Conservation (phyloP, 177 flowering plant species). For the Telopea speciosissima region DNA sequence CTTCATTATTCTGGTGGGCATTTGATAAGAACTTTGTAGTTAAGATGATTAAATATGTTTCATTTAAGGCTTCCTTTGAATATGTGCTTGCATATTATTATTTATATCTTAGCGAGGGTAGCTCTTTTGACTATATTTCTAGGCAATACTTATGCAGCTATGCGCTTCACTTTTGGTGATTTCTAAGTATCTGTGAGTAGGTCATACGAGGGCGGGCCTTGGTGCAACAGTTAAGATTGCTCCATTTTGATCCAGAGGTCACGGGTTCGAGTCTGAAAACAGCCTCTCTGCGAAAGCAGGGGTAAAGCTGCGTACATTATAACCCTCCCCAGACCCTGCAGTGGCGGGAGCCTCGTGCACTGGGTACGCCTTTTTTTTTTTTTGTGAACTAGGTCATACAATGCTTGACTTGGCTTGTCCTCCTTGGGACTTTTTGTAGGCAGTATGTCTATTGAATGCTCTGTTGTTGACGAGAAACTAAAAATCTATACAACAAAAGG, state of each 20-base stretch:
- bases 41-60: not conserved
- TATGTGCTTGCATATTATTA: not conserved
- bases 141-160: not conserved
- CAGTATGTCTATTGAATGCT: too few species aligned
- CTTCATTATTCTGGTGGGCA: conserved; percentile 61
- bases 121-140: not conserved
- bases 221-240: too few species aligned
- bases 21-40: not conserved
- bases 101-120: not conserved
- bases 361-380: too few species aligned
- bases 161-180: not conserved
- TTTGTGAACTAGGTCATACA: not conserved
- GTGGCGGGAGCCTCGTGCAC: too few species aligned
- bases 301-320: too few species aligned
- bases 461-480: not conserved
- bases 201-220: too few species aligned
- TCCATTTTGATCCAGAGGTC: too few species aligned
- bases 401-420: not conserved
- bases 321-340: too few species aligned
- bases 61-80: not conserved
- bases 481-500: not conserved
- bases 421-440: not conserved
- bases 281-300: too few species aligned
- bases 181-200: not conserved
- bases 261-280: too few species aligned